Evolutionary conservation across 495 filamentous ascomycete genomes (phyloP).

Genomic region (Neurospora hispaniola): DNA sequence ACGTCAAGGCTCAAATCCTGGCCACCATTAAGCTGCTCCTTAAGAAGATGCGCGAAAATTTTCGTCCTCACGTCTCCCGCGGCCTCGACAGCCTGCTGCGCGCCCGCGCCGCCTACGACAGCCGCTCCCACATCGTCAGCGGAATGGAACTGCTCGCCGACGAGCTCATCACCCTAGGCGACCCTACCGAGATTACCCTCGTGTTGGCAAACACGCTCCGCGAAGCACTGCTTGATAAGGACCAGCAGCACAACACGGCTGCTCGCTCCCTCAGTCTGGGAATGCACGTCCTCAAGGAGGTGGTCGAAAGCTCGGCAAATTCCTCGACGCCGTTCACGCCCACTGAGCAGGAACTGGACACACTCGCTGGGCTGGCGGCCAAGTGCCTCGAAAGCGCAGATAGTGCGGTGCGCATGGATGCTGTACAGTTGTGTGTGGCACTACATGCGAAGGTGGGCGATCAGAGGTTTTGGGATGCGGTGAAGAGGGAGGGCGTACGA

Average conservation of each 20-base stretch:
- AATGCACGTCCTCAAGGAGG: constrained; percentile 44
- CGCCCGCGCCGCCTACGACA: constrained; percentile 51
- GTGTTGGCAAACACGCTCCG: constrained; percentile 34
- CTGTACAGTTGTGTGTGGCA: constrained; percentile 63
- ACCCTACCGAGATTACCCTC: constrained; percentile 36
- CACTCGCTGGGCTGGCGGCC: constrained; percentile 45
- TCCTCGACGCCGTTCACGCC: constrained; percentile 27
- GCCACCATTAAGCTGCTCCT: constrained; percentile 71
- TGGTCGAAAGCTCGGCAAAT: constrained; percentile 28
- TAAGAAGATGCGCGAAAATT: constrained; percentile 50
- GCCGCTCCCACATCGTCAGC: constrained; percentile 41
- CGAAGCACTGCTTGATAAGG: constrained; percentile 7
- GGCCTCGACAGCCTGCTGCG: constrained; percentile 57
- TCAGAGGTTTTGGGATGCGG: constrained; percentile 51
- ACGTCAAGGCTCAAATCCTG: constrained; percentile 76
- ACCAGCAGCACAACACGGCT: constrained; percentile 8
- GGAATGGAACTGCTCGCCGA: constrained; percentile 44
- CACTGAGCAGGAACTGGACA: constrained; percentile 30
- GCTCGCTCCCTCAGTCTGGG: constrained; percentile 46
- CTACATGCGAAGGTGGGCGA: constrained; percentile 60
- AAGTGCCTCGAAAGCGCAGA: constrained; percentile 59
- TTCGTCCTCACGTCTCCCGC: constrained; percentile 52
- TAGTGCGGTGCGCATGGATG: constrained; percentile 68
- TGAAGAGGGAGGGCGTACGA: constrained; percentile 41
- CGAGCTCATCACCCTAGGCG: constrained; percentile 40